Evolutionary conservation across 2,329 filamentous ascomycete species (phyloP).

Genomic region (Pyricularia sp.): DNA sequence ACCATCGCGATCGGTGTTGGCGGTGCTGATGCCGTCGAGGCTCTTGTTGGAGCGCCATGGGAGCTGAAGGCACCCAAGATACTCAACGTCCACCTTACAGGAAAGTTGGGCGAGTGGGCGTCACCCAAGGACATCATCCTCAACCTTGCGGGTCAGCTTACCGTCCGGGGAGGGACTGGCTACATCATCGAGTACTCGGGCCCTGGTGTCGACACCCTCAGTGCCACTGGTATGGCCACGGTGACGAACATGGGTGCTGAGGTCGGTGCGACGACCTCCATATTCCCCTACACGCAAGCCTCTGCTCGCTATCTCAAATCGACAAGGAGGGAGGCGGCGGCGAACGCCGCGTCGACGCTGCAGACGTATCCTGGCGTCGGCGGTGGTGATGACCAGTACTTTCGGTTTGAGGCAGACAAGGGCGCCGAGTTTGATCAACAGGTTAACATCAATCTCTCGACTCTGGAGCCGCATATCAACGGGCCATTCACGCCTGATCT

Average conservation of each 20-base stretch:
- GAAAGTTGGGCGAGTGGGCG: conserved; percentile 81
- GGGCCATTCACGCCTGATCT: conserved; percentile 95
- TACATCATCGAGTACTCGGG: conserved; percentile 94
- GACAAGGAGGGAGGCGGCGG: conserved; percentile 68
- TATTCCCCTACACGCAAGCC: conserved; percentile 84
- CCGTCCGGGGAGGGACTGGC: conserved; percentile 87
- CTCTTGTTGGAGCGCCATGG: conserved; percentile 92
- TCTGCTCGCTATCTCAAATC: conserved; percentile 80
- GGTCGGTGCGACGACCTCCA: conserved; percentile 89
- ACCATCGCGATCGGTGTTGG: conserved; percentile 95
- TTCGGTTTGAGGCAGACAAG: conserved; percentile 66
- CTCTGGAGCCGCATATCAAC: conserved; percentile 92
- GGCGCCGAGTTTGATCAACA: conserved; percentile 83
- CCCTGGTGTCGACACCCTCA: conserved; percentile 79
- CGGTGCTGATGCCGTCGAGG: conserved; percentile 94
- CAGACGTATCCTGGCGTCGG: conserved; percentile 39
- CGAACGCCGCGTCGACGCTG: conserved; percentile 54
- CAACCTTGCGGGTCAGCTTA: conserved; percentile 77
- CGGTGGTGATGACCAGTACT: conserved; percentile 38
- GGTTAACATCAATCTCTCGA: conserved; percentile 82
- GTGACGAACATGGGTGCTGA: conserved; percentile 82
- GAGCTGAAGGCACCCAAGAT: conserved; percentile 93
- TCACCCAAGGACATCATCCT: conserved; percentile 95
- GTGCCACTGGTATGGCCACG: conserved; percentile 88
- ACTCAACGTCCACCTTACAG: conserved; percentile 74